A percentile compares a stretch with the other conserved stretches of the same genome.
phyloP scores from a whole-genome alignment of 2,329 filamentous ascomycete species.

The Ascochyta viciae-villosae region DNA sequence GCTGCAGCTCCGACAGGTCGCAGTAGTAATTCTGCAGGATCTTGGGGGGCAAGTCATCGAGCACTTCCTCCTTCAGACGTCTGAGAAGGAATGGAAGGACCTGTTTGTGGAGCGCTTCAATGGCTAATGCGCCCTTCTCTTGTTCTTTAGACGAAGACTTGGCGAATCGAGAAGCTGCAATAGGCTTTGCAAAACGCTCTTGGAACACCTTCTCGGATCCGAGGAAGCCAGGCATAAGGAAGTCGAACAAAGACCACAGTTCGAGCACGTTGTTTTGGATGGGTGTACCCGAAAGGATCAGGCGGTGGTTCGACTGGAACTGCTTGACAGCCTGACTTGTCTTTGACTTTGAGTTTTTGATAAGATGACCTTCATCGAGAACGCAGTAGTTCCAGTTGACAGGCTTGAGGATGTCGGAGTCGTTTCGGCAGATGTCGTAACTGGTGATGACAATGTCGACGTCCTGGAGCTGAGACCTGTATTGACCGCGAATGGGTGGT shows the following conservation, averaged over 20 bases:
- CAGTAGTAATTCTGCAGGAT: conserved; percentile 99
- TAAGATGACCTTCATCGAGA: conserved; percentile 94
- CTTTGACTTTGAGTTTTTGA: conserved; percentile 98
- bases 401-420: conserved; percentile 81
- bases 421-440: conserved; percentile 97
- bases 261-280: conserved; percentile 98
- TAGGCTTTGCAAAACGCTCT: conserved; percentile 93
- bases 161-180: conserved; percentile 90
- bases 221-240: conserved; percentile 97
- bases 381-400: conserved; percentile 98
- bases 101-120: conserved; percentile 98
- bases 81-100: conserved; percentile 95
- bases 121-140: conserved; percentile 92
- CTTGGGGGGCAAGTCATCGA: conserved; percentile 96
- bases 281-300: conserved; percentile 95
- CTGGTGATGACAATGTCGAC: conserved; percentile 97
- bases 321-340: conserved; percentile 92
- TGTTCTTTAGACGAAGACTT: conserved; percentile 99
- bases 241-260: conserved; percentile 97
- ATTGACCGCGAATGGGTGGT: conserved; percentile 76
- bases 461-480: conserved; percentile 72
- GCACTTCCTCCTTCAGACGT: conserved; percentile 94
- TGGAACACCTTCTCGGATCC: conserved; percentile 97
- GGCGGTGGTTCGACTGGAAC: conserved; percentile 86
- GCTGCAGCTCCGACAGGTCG: conserved; percentile 92